Evolutionary conservation across 805 yeast species (phyloP).

Genomic region (Ogataea philodendri): DNA sequence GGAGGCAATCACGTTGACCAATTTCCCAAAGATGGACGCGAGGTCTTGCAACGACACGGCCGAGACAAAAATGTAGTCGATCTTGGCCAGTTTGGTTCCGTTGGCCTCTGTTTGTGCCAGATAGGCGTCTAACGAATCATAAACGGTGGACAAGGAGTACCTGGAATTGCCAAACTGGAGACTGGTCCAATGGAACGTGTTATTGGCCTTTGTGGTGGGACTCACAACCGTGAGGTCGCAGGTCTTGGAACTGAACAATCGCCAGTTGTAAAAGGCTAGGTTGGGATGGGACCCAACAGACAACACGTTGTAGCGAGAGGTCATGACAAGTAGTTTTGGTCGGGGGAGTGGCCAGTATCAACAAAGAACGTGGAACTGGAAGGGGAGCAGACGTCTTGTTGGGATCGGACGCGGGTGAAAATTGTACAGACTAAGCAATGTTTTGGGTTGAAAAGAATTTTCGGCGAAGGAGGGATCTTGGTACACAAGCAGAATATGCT

Average conservation of each 20-base stretch:
- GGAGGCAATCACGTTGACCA: slow-evolving; percentile 36
- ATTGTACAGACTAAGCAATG: slow-evolving; percentile 7
- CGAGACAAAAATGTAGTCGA: slow-evolving; percentile 47
- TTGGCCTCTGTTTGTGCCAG: slow-evolving; percentile 15
- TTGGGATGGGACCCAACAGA: slow-evolving; percentile 58
- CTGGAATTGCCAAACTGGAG: slow-evolving; percentile 34
- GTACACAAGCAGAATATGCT: slow-evolving; percentile 6
- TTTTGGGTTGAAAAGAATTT: slow-evolving; percentile 9
- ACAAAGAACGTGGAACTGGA: neutral
- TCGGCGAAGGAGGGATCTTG: slow-evolving; percentile 12
- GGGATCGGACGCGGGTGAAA: slow-evolving; percentile 2
- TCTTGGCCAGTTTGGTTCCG: slow-evolving; percentile 22
- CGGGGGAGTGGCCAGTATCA: slow-evolving; percentile 1
- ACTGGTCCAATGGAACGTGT: slow-evolving; percentile 32
- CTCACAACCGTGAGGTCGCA: slow-evolving; percentile 43
- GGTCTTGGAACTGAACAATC: slow-evolving; percentile 45
- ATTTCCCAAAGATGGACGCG: slow-evolving; percentile 39
- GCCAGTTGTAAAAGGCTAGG: slow-evolving; percentile 58
- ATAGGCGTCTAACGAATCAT: slow-evolving; percentile 29
- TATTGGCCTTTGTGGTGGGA: slow-evolving; percentile 20
- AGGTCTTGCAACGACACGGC: slow-evolving; percentile 52
- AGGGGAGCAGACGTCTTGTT: neutral
- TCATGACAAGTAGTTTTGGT: slow-evolving; percentile 12
- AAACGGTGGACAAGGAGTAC: slow-evolving; percentile 24
- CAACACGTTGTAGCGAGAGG: slow-evolving; percentile 31